phyloP scores from a whole-genome alignment of 257 asterid species.

The Plectranthus barbatus region DNA sequence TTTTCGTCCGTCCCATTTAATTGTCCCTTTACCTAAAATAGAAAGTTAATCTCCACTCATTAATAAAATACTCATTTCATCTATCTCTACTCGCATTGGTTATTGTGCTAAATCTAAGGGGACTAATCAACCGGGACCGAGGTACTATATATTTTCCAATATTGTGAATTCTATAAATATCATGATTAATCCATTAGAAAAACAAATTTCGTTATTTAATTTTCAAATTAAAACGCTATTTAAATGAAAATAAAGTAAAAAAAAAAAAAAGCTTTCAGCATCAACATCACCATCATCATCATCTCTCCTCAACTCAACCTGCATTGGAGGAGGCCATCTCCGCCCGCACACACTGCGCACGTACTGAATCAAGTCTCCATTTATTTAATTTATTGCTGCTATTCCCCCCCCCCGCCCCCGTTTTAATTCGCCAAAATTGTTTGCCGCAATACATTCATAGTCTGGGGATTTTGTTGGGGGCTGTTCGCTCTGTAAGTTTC shows the following conservation, averaged over 20 bases:
- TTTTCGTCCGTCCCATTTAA: too few species aligned
- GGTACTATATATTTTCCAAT: too few species aligned
- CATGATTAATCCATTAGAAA: not conserved
- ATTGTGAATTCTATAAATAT: not conserved
- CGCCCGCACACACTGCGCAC: slow-evolving; percentile 11
- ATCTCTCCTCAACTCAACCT: slow-evolving; percentile 26
- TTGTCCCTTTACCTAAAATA: too few species aligned
- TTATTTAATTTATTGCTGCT: not conserved
- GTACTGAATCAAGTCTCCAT: slow-evolving; percentile 10
- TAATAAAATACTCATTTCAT: too few species aligned
- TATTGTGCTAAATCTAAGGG: too few species aligned
- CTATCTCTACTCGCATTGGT: too few species aligned
- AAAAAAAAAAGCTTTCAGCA: slow-evolving; percentile 12
- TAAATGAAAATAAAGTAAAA: too few species aligned
- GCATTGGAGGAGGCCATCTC: slow-evolving; percentile 29
- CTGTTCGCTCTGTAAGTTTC: slow-evolving; percentile 20
- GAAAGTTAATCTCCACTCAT: too few species aligned
- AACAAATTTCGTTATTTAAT: too few species aligned
- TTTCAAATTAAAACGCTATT: too few species aligned
- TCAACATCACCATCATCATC: slow-evolving; percentile 9
- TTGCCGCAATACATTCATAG: not conserved
- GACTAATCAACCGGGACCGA: too few species aligned
- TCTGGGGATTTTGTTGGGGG: slow-evolving; percentile 14
- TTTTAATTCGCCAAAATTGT: not conserved
- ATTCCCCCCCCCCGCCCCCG: not conserved